These are phyloP conservation scores for Bruguiera parviflora DNA, from an alignment of 345 rosid species.

Conservation along the genomic window DNA sequence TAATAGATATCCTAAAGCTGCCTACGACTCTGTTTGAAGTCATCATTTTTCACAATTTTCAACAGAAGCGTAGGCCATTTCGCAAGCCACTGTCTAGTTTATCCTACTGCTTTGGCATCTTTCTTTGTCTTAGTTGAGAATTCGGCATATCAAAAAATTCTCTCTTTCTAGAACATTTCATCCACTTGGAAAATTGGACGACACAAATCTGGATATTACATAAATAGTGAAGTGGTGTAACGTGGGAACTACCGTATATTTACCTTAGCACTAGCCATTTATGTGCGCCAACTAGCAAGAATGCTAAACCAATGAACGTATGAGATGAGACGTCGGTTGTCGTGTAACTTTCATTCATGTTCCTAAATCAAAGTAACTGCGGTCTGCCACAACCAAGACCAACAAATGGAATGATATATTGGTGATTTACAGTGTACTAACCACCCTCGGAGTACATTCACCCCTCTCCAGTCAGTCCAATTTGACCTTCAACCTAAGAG, in stretches of 20 bases:
- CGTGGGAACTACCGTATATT: not conserved
- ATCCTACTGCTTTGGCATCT: too few species aligned
- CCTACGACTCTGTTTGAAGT: not conserved
- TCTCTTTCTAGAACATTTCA: not conserved
- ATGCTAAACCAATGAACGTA: conserved; percentile 13
- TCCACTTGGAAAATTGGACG: not conserved
- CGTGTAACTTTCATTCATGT: conserved; percentile 25
- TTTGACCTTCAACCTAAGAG: not conserved
- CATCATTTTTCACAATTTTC: conserved; percentile 8
- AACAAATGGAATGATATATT: not conserved
- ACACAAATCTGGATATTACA: not conserved
- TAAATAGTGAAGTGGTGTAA: not conserved
- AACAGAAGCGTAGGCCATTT: not conserved
- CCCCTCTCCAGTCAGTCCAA: not conserved
- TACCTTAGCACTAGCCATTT: not conserved
- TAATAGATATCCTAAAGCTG: not conserved
- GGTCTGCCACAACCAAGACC: not conserved
- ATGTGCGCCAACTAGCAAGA: not conserved
- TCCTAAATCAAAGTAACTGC: conserved; percentile 10
- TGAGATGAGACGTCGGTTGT: conserved; percentile 18
- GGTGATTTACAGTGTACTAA: too few species aligned
- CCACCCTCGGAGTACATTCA: too few species aligned
- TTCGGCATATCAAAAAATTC: not conserved
- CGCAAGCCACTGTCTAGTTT: conserved; percentile 2
- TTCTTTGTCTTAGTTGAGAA: not conserved